Percentiles rank a stretch among this genome's conserved stretches.
These are phyloP conservation scores for Starmerella kuoi DNA, from an alignment of 805 yeast genomes.

Conservation along the genomic window DNA sequence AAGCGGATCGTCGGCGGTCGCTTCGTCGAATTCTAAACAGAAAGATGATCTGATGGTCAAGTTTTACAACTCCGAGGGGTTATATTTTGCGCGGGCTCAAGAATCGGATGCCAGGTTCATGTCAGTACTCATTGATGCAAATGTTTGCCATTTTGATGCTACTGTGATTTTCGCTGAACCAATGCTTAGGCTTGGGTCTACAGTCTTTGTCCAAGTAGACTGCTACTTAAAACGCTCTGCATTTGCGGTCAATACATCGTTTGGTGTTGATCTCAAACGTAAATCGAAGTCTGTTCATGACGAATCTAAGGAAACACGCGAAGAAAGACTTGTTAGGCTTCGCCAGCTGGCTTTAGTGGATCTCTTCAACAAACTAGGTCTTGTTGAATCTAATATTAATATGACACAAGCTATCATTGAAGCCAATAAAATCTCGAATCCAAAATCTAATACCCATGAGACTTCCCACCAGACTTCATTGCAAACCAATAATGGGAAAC, in stretches of 20 bases:
- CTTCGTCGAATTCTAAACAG: background rate
- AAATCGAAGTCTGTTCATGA: slow-evolving; percentile 20
- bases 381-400: slow-evolving; percentile 14
- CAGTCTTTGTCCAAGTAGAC: slow-evolving; percentile 57
- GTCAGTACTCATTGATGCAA: slow-evolving; percentile 49
- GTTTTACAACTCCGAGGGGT: slow-evolving; percentile 25
- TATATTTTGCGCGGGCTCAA: slow-evolving; percentile 68
- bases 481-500: background rate
- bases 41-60: slow-evolving; percentile 27
- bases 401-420: slow-evolving; percentile 4
- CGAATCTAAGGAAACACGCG: slow-evolving; percentile 38
- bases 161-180: slow-evolving; percentile 47
- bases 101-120: slow-evolving; percentile 56
- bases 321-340: slow-evolving; percentile 40
- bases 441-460: background rate
- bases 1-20: background rate
- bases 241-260: slow-evolving; percentile 22
- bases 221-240: slow-evolving; percentile 39
- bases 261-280: slow-evolving; percentile 8
- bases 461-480: background rate
- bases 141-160: slow-evolving; percentile 43
- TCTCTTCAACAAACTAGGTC: slow-evolving; percentile 40
- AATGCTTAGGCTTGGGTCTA: slow-evolving; percentile 60
- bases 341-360: slow-evolving; percentile 45
- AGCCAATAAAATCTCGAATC: slow-evolving; percentile 20